Conservation (phyloP, 1,139 yeast species). For the Saccharomyces hybrid region DNA sequence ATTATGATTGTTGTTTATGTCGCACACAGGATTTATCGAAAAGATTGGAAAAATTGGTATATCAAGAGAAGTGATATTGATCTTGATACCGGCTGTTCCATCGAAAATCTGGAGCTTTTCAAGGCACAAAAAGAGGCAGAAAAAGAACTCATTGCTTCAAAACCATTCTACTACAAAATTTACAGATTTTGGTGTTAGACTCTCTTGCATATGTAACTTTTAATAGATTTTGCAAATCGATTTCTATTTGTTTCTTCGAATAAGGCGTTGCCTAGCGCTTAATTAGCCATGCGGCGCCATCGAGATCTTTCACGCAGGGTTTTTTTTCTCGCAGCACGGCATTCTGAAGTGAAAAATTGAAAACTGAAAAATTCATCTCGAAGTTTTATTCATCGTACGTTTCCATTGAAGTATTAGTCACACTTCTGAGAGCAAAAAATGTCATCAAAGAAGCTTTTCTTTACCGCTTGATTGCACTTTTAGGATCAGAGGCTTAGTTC, state of each 20-base stretch:
- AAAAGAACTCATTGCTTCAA: constrained; percentile 17
- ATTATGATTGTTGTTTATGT: constrained; percentile 47
- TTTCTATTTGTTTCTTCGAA: no score
- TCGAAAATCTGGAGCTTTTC: constrained; percentile 56
- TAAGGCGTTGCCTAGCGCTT: not conserved
- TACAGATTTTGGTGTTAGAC: constrained; percentile 13
- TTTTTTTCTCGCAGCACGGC: not conserved
- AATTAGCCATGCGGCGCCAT: not conserved
- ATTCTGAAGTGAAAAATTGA: not conserved
- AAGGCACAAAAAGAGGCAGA: constrained; percentile 53
- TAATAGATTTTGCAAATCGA: not conserved
- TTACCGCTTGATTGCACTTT: no score
- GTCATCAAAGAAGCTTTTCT: no score
- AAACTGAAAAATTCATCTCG: not conserved
- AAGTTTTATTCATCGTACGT: no score
- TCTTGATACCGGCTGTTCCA: constrained; percentile 62
- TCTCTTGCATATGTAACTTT: not conserved
- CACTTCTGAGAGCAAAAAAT: no score
- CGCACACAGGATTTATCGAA: constrained; percentile 47
- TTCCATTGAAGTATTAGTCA: no score
- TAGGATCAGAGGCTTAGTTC: not conserved
- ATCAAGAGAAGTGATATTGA: constrained; percentile 49
- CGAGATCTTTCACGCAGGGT: not conserved
- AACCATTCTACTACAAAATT: constrained; percentile 11
- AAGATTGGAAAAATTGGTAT: constrained; percentile 40